These are phyloP conservation scores for Ceratobasidium sp. DNA, from an alignment of 1,284 basidiomycete genomes.

Conservation along the genomic window DNA sequence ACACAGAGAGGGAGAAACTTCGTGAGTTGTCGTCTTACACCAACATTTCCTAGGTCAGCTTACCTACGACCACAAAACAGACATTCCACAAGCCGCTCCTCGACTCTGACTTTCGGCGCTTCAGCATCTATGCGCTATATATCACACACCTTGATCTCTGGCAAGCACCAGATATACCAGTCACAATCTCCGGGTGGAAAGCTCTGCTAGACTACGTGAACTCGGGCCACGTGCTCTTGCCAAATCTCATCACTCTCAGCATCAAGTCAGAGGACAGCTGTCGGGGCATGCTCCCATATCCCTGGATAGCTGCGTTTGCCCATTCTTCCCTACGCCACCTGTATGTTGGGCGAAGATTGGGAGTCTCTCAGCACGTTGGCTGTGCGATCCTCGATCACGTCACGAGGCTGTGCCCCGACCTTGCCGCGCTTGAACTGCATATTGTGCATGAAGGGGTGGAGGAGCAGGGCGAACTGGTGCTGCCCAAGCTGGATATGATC, in stretches of 20 bases:
- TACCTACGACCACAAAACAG: neutral
- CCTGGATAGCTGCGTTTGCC: constrained; percentile 7
- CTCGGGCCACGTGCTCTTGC: constrained; percentile 7
- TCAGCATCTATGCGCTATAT: constrained; percentile 15
- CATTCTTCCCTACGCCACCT: neutral
- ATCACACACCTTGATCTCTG: neutral
- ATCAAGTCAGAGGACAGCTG: neutral
- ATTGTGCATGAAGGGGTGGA: constrained; percentile 1
- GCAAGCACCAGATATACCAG: neutral
- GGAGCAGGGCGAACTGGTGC: neutral
- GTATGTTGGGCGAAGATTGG: neutral
- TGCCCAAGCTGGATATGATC: neutral
- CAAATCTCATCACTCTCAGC: neutral
- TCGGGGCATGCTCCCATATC: constrained; percentile 6
- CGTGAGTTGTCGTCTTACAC: neutral
- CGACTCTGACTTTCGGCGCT: constrained; percentile 16
- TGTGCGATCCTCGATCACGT: constrained; percentile 11
- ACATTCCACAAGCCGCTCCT: neutral
- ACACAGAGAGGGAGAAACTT: neutral
- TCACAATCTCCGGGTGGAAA: neutral
- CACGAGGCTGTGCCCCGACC: constrained; percentile 7
- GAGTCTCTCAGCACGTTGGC: neutral
- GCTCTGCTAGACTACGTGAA: neutral
- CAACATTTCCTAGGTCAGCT: neutral
- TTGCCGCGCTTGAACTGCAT: neutral